A percentile compares a stretch with the other conserved stretches of the same genome.
phyloP scores from a whole-genome alignment of 176 grass and related monocot species.

The Paspalum notatum region DNA sequence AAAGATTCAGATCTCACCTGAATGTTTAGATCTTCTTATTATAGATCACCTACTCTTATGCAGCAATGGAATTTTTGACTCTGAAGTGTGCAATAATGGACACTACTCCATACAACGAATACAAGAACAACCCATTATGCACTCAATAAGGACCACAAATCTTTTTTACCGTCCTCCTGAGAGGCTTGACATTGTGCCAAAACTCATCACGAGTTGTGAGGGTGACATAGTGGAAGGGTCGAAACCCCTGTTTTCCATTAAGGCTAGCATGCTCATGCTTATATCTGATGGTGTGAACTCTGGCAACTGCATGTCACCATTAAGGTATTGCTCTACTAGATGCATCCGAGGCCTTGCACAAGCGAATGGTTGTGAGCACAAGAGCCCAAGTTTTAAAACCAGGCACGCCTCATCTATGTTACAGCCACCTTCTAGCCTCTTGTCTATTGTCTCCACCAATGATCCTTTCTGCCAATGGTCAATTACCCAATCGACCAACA shows the following conservation, averaged over 20 bases:
- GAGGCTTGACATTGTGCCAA: conserved; percentile 8
- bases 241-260: not conserved
- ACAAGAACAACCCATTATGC: not conserved
- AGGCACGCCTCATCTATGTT: not conserved
- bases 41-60: too few relatives aligned
- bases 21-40: too few relatives aligned
- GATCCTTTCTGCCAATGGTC: conserved; percentile 4
- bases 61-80: too few relatives aligned
- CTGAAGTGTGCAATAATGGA: not conserved
- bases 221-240: not conserved
- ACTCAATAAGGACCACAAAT: not conserved
- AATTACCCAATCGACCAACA: not conserved
- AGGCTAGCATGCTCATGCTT: not conserved
- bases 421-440: not conserved
- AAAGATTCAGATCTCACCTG: too few relatives aligned
- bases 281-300: conserved; percentile 11
- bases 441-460: conserved; percentile 13
- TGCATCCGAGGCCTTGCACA: not conserved
- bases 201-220: not conserved
- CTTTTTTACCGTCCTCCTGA: conserved; percentile 1
- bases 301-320: not conserved
- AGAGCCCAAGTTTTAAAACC: conserved; percentile 9
- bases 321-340: not conserved
- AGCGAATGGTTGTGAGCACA: conserved; percentile 2
- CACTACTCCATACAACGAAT: not conserved